Base-by-base conservation (phyloP, 768 basidiomycete species). In the Russula earlei region DNA sequence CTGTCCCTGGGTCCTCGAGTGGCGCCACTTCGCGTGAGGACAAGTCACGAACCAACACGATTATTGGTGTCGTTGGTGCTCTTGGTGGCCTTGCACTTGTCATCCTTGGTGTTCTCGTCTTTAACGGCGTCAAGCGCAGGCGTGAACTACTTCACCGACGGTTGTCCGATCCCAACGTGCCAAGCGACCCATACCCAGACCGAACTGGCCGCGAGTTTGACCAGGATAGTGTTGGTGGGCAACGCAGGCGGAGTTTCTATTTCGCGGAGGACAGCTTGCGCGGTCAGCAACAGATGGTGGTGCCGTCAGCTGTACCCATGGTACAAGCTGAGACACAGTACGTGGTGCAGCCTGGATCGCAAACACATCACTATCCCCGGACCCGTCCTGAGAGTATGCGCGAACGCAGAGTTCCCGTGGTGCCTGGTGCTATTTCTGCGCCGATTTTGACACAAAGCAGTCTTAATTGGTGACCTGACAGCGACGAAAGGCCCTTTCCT, bases 51-150 rank as follows among this genome's bases (percentile, higher is more conserved):
- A 79, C 87, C 65, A 82, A 94, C 62, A 89, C 89, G 24, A 92
- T 95, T 66, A 93, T 96, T 59, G 93, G 93, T 20, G 91, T 95
- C 4, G 87, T 91, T 60, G 82, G 79, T 38, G 82, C 86, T 2
- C 77, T 95, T 19, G 91, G 91, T 12, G 87, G 79, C 5, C 77
- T 93, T 52, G 83, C 89, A 0, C 66, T 91, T 41, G 64, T 89
- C 40, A 81, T 87, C 34, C 75, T 91, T 29, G 76, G 75, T 15
- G 87, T 82, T 72, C 84, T 94, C 63, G 75, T 81, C 41, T 83
- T 81, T 66, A 79, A 84, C 52, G 79, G 83, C 5, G 71, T 82
- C 67, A 82, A 84, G 71, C 75, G 82, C 53, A 80, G 80, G 40
- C 78, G 78, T 46, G 85, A 83, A 67, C 73, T 79, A 33, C 82